Conservation (phyloP, 2,329 filamentous ascomycete species). For the Diaporthe velutina region DNA sequence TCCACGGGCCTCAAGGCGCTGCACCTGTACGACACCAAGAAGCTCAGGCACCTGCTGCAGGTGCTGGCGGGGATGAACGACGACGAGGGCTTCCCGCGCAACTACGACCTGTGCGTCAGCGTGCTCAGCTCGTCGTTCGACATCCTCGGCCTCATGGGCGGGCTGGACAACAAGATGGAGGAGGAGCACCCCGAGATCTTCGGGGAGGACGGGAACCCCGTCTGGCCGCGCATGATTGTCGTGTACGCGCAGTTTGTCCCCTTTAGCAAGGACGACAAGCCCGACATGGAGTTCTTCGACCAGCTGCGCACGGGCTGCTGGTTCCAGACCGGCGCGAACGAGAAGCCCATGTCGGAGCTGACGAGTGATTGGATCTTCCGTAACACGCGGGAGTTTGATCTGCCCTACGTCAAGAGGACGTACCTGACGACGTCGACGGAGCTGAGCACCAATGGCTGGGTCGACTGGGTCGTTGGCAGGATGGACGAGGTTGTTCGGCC, state of each 20-base stretch:
- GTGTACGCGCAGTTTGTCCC: constrained; percentile 65
- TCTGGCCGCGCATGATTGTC: constrained; percentile 56
- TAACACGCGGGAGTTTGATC: constrained; percentile 54
- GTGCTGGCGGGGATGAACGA: constrained; percentile 60
- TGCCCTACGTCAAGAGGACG: constrained; percentile 62
- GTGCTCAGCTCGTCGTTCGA: constrained; percentile 56
- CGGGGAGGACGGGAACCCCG: constrained; percentile 50
- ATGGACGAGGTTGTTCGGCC: constrained; percentile 54
- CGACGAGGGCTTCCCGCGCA: constrained; percentile 55
- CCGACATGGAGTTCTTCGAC: constrained; percentile 55
- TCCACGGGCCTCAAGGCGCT: constrained; percentile 57
- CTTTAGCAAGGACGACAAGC: constrained; percentile 50
- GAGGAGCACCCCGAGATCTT: constrained; percentile 52
- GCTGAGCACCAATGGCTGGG: constrained; percentile 55
- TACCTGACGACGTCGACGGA: constrained; percentile 58
- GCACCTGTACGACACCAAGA: constrained; percentile 55
- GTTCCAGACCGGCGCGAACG: constrained; percentile 47
- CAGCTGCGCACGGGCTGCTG: constrained; percentile 49
- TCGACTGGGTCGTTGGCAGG: constrained; percentile 51
- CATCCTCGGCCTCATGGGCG: constrained; percentile 52
- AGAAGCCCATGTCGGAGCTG: constrained; percentile 59
- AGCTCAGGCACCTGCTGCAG: constrained; percentile 53
- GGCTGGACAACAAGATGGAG: constrained; percentile 52
- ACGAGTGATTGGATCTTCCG: constrained; percentile 60
- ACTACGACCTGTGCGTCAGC: constrained; percentile 61